A percentile compares a stretch with the other conserved stretches of the same genome.
Conservation (phyloP, 108 stramenopile species). For the Stephanodiscus minutulus region DNA sequence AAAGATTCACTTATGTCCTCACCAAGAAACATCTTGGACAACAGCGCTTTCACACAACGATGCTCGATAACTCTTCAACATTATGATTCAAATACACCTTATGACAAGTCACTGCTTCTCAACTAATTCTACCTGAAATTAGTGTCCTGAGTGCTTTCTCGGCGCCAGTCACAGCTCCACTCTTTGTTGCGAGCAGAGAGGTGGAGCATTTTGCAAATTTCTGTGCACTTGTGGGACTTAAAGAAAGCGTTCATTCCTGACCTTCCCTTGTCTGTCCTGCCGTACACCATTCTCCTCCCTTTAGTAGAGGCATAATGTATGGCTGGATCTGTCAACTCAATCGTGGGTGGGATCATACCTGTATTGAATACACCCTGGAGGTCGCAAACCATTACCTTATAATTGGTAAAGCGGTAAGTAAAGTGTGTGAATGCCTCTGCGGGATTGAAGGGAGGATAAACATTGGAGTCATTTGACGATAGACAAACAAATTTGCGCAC, state of each 20-base stretch:
- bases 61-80: too few relatives aligned
- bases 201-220: conserved; percentile 56
- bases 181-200: conserved; percentile 52
- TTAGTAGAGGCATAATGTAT: conserved; percentile 54
- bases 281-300: conserved; percentile 50
- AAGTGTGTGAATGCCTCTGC: conserved; percentile 56
- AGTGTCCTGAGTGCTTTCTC: conserved; percentile 22
- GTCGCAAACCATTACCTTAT: conserved; percentile 57
- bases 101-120: not conserved
- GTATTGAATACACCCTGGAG: conserved; percentile 66
- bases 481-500: not conserved
- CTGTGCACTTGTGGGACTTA: conserved; percentile 57
- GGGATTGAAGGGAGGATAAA: not conserved
- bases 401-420: conserved; percentile 52
- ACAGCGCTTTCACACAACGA: not conserved
- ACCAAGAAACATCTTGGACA: not conserved
- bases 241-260: conserved; percentile 58
- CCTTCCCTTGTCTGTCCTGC: conserved; percentile 59
- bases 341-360: conserved; percentile 53
- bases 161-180: conserved; percentile 42
- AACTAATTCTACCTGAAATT: conserved; percentile 14
- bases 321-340: conserved; percentile 69
- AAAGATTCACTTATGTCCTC: too few relatives aligned
- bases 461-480: not conserved
- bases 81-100: not conserved